These are phyloP conservation scores for Chalciporus pseudorubinellus DNA, from an alignment of 768 basidiomycete species.

Conservation along the genomic window DNA sequence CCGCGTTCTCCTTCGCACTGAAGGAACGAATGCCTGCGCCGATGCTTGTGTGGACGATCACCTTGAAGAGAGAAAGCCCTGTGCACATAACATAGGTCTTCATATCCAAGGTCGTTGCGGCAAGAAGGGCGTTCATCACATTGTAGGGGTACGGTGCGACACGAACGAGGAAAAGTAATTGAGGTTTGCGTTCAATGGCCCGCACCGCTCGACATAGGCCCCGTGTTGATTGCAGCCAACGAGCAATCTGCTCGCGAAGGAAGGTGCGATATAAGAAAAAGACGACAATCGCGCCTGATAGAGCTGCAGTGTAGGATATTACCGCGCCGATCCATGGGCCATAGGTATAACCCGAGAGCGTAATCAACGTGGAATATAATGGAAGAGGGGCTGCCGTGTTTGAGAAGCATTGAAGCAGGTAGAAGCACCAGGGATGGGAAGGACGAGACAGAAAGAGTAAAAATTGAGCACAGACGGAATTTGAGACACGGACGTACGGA, in stretches of 20 bases:
- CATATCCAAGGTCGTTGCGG: constrained; percentile 77
- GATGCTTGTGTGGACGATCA: constrained; percentile 86
- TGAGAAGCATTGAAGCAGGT: constrained; percentile 10
- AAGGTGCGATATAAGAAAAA: constrained; percentile 77
- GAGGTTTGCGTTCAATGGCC: constrained; percentile 85
- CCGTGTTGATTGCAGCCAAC: constrained; percentile 66
- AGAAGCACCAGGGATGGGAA: constrained; percentile 5
- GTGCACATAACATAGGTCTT: constrained; percentile 79
- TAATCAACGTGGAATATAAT: constrained; percentile 90
- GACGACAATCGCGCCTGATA: constrained; percentile 80
- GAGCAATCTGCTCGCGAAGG: constrained; percentile 66
- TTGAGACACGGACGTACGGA: constrained; percentile 57
- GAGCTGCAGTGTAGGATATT: constrained; percentile 84
- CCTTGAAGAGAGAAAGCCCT: constrained; percentile 81
- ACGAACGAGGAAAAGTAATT: constrained; percentile 87
- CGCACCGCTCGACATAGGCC: constrained; percentile 79
- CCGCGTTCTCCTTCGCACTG: constrained; percentile 45
- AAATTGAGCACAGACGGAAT: constrained; percentile 3
- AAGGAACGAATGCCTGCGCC: constrained; percentile 87
- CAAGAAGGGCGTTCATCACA: constrained; percentile 92
- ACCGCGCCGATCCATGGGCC: constrained; percentile 81
- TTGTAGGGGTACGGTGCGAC: constrained; percentile 92
- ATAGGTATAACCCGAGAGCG: constrained; percentile 88
- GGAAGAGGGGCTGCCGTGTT: constrained; percentile 71
- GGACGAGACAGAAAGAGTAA: constrained; percentile 8